Conservation (phyloP, 2,329 filamentous ascomycete genomes). For the Rhynchosporium agropyri region DNA sequence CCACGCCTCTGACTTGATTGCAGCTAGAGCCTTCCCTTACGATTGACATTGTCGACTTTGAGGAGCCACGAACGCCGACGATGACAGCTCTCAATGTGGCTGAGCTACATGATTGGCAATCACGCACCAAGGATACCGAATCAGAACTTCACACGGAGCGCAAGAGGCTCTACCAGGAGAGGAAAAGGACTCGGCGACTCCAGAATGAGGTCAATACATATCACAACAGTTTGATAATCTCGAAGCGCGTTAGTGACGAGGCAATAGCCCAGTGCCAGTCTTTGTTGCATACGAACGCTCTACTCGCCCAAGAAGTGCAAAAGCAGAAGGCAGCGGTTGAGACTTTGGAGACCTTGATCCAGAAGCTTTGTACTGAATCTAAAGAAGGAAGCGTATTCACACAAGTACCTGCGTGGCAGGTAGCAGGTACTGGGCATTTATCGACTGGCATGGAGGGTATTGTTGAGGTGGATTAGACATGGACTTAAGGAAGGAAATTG, state of each 20-base stretch:
- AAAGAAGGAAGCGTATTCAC: not conserved
- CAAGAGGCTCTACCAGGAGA: not conserved
- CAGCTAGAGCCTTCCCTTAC: not conserved
- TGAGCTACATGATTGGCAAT: not conserved
- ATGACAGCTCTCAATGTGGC: not conserved
- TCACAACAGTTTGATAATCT: not conserved
- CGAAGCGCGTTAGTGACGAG: not conserved
- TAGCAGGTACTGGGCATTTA: not conserved
- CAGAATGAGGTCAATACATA: not conserved
- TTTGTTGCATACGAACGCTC: not conserved
- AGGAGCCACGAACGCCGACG: not conserved
- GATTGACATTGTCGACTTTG: not conserved
- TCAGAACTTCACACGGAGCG: not conserved
- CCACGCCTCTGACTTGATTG: not conserved
- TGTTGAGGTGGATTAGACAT: not conserved
- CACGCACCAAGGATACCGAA: not conserved
- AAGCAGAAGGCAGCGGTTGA: constrained; percentile 1
- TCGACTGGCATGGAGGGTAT: not conserved
- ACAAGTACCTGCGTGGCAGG: not conserved
- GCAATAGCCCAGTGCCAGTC: not conserved
- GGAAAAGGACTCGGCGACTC: constrained; percentile 1
- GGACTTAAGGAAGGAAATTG: not conserved
- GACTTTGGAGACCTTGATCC: not conserved
- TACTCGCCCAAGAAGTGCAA: not conserved
- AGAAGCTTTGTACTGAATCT: not conserved